Percentiles rank a stretch among this genome's conserved stretches.
phyloP scores from a whole-genome alignment of 495 filamentous ascomycete genomes.

The Annulohypoxylon nitens region DNA sequence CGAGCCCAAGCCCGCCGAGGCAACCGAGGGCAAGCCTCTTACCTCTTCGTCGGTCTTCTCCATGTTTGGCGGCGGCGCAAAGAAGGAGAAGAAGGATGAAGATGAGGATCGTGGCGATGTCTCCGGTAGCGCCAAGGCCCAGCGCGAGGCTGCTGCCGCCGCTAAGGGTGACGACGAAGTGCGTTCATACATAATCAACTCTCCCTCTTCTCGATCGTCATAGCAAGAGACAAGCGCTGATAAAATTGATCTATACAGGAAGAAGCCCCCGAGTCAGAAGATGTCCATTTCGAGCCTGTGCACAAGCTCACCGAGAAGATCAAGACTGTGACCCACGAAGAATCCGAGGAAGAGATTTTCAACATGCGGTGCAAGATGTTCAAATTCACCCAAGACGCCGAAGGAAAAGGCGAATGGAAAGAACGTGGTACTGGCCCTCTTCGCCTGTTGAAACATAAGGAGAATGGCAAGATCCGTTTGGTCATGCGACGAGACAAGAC shows the following conservation, averaged over 20 bases:
- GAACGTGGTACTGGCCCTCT: conserved; percentile 98
- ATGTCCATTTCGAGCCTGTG: conserved; percentile 97
- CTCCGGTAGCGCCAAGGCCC: conserved; percentile 87
- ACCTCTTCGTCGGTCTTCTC: conserved; percentile 77
- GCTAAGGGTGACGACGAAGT: conserved; percentile 63
- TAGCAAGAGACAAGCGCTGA: conserved; percentile 15
- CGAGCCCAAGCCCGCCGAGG: conserved; percentile 56
- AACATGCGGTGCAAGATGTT: conserved; percentile 99
- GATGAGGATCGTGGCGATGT: conserved; percentile 78
- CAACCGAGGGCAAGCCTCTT: conserved; percentile 53
- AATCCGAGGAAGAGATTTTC: conserved; percentile 95
- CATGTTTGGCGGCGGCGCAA: conserved; percentile 97
- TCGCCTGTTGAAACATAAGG: conserved; percentile 95
- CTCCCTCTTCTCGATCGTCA: not conserved
- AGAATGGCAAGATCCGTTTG: conserved; percentile 96
- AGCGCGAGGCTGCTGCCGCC: conserved; percentile 75
- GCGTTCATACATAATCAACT: conserved; percentile 22
- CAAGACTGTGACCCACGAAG: conserved; percentile 97
- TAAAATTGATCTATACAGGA: conserved; percentile 62
- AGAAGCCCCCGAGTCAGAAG: conserved; percentile 82
- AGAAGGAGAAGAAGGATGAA: conserved; percentile 83
- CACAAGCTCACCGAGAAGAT: conserved; percentile 95
- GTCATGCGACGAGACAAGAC: conserved; percentile 99
- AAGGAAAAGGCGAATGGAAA: conserved; percentile 86
- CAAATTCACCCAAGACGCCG: conserved; percentile 87